Evolutionary conservation across 2,329 filamentous ascomycete genomes (phyloP).

Genomic region (Balansia obtecta): DNA sequence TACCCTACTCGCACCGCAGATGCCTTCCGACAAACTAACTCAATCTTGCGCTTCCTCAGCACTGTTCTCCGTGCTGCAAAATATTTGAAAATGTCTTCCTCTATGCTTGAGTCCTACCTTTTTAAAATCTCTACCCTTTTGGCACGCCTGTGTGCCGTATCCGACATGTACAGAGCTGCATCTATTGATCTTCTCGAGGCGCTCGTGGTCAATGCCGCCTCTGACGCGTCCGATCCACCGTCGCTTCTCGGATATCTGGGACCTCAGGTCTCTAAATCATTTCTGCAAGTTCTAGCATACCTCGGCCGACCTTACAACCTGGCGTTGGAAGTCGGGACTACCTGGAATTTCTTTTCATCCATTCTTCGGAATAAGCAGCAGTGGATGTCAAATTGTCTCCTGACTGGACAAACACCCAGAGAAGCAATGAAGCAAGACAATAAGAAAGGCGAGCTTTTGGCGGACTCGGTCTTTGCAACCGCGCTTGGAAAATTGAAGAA

Average conservation of each 20-base stretch:
- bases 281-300: constrained; percentile 64
- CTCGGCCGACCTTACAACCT: constrained; percentile 66
- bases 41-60: constrained; percentile 53
- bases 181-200: constrained; percentile 60
- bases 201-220: constrained; percentile 58
- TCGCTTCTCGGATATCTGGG: constrained; percentile 88
- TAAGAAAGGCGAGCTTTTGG: constrained; percentile 35
- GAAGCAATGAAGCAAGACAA: constrained; percentile 51
- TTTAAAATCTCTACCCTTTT: constrained; percentile 71
- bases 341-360: constrained; percentile 78
- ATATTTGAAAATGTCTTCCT: constrained; percentile 48
- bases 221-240: constrained; percentile 62
- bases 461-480: constrained; percentile 57
- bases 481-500: constrained; percentile 59
- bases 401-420: constrained; percentile 77
- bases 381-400: constrained; percentile 87
- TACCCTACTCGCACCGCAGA: constrained; percentile 42
- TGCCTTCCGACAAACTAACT: constrained; percentile 49
- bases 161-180: constrained; percentile 51
- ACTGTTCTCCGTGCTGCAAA: constrained; percentile 59
- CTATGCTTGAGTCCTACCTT: constrained; percentile 61
- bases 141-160: constrained; percentile 61
- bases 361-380: constrained; percentile 85
- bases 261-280: constrained; percentile 68
- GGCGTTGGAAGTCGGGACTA: constrained; percentile 48